Evolutionary conservation across 768 basidiomycete species (phyloP).

Genomic region (Tubosaeta sp.): DNA sequence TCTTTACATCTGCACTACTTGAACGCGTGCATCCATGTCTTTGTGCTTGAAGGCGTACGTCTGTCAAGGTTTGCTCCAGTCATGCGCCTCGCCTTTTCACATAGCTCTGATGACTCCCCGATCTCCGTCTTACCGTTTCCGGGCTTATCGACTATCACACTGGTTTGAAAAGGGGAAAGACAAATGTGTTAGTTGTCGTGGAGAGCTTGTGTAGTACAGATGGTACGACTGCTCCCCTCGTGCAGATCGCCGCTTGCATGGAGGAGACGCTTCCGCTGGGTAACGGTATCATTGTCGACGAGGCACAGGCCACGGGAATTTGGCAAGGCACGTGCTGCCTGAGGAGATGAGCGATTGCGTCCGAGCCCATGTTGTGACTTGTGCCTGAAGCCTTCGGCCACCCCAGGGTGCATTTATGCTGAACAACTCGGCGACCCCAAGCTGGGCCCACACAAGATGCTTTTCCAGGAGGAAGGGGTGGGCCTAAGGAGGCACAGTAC

Average conservation of each 20-base stretch:
- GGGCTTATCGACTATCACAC: slow-evolving; percentile 36
- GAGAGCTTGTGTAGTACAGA: slow-evolving; percentile 97
- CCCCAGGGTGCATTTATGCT: no score
- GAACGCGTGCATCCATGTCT: slow-evolving; percentile 89
- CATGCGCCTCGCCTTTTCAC: slow-evolving; percentile 51
- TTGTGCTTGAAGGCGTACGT: slow-evolving; percentile 88
- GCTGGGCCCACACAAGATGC: no score
- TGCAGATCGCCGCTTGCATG: slow-evolving; percentile 56
- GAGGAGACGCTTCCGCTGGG: slow-evolving; percentile 56
- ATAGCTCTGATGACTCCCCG: slow-evolving; percentile 66
- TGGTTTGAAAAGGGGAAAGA: slow-evolving; percentile 35
- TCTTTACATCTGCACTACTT: no score
- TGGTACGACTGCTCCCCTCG: slow-evolving; percentile 80
- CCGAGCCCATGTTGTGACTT: no score
- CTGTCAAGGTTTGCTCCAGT: slow-evolving; percentile 43
- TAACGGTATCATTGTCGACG: slow-evolving; percentile 80
- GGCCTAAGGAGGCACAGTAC: no score
- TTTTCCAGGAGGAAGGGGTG: no score
- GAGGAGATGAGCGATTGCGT: no score
- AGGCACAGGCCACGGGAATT: slow-evolving; percentile 90
- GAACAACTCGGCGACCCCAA: no score
- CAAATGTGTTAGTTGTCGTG: slow-evolving; percentile 72
- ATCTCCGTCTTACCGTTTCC: slow-evolving; percentile 43
- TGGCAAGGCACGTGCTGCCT: no score
- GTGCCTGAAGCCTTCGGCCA: no score